Conservation (phyloP, 78 protist genomes). For the Dictyostelium firmibasis region DNA sequence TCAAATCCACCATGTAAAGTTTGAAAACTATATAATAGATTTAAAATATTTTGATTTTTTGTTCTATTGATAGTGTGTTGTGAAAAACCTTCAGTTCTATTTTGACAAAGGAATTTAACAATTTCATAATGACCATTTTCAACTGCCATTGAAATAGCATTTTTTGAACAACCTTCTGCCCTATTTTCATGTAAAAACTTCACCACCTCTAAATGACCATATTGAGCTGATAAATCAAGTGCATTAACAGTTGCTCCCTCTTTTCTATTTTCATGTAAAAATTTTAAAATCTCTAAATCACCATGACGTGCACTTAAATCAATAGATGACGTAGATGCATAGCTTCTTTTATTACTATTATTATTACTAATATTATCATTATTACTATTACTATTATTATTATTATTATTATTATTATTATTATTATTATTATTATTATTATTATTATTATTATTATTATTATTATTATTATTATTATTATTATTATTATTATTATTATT, state of each 20-base stretch:
- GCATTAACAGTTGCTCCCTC: not conserved
- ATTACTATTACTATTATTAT: not conserved
- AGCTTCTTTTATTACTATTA: not conserved
- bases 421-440: not conserved
- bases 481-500: not conserved
- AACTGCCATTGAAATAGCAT: conserved; percentile 22
- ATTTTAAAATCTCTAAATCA: not conserved
- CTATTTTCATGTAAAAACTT: conserved; percentile 29
- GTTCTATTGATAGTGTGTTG: not conserved
- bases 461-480: not conserved
- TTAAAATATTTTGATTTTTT: not conserved
- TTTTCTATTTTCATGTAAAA: conserved; percentile 23
- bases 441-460: not conserved
- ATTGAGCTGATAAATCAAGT: not conserved
- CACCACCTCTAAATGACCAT: not conserved
- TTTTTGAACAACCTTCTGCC: conserved; percentile 16
- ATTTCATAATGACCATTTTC: not conserved
- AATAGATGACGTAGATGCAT: not conserved
- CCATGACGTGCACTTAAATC: not conserved
- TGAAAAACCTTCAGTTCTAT: not conserved
- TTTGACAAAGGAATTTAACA: conserved; percentile 1
- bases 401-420: not conserved
- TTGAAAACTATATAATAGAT: not conserved
- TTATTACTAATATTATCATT: too few species aligned
- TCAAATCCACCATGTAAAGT: not conserved